Percentiles rank a stretch among this genome's conserved stretches.
phyloP scores from a whole-genome alignment of 169 alveolate species.

The Plasmodium inui region DNA sequence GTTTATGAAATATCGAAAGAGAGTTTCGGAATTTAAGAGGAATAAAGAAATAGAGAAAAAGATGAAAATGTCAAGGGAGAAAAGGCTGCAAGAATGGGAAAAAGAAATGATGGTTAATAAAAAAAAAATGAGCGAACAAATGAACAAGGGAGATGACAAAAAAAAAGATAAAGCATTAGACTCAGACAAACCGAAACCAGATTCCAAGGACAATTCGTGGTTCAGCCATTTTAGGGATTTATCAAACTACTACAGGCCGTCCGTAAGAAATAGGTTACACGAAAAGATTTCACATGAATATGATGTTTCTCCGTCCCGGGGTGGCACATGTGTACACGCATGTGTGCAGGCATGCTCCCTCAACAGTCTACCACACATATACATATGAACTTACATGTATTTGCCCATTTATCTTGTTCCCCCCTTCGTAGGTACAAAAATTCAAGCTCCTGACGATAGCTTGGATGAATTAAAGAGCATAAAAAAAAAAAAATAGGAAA shows the following conservation, averaged over 20 bases:
- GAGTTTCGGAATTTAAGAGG: conserved; percentile 29
- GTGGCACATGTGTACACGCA: background rate
- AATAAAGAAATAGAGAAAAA: conserved; percentile 37
- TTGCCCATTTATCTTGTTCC: background rate
- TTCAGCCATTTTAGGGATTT: conserved; percentile 67
- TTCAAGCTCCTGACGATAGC: conserved; percentile 56
- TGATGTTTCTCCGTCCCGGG: background rate
- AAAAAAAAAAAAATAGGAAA: background rate
- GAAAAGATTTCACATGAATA: background rate
- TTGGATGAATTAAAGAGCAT: conserved; percentile 74
- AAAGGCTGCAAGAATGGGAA: conserved; percentile 56
- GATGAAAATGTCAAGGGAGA: conserved; percentile 68
- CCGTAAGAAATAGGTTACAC: conserved; percentile 56
- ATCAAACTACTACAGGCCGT: conserved; percentile 69
- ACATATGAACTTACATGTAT: background rate
- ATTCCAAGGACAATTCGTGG: conserved; percentile 58
- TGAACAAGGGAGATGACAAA: conserved; percentile 40
- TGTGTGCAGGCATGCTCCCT: background rate
- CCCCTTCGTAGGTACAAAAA: conserved; percentile 43
- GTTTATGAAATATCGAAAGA: conserved; percentile 19
- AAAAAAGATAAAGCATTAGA: conserved; percentile 22
- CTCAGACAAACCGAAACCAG: conserved; percentile 15
- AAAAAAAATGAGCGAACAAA: conserved; percentile 49
- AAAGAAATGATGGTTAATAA: conserved; percentile 67
- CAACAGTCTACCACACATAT: background rate